A percentile compares a stretch with the other conserved stretches of the same genome.
phyloP scores from a whole-genome alignment of 495 filamentous ascomycete genomes.

The Annulohypoxylon nitens region DNA sequence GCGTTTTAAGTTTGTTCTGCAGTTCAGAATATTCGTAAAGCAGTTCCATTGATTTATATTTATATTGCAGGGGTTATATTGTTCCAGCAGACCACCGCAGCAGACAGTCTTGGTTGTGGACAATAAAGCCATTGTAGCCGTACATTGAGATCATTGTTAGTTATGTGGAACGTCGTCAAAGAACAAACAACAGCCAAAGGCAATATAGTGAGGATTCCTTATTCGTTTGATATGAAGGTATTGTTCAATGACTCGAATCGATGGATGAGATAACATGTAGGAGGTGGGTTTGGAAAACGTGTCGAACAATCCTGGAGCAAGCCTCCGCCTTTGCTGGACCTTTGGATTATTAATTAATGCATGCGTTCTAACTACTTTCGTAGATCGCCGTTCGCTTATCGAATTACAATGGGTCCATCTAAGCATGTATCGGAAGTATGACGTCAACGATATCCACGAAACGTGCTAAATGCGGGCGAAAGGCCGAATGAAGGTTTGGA shows the following conservation, averaged over 20 bases:
- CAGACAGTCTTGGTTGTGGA: neutral
- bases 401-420: neutral
- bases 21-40: neutral
- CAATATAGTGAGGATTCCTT: too few relatives aligned
- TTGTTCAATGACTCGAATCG: neutral
- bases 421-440: conserved; percentile 9
- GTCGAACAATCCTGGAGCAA: too few relatives aligned
- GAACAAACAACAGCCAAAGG: neutral
- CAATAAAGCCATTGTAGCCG: neutral
- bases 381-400: neutral
- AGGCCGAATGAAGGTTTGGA: conserved; percentile 18
- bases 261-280: neutral
- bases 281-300: too few relatives aligned
- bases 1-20: neutral
- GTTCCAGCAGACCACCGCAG: too few relatives aligned
- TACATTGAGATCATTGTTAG: neutral
- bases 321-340: too few relatives aligned
- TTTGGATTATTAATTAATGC: neutral
- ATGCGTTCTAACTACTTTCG: neutral
- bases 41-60: neutral
- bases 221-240: too few relatives aligned
- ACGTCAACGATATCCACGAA: conserved; percentile 30
- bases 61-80: neutral
- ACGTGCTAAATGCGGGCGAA: neutral
- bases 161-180: neutral